Evolutionary conservation across 2,329 filamentous ascomycete species (phyloP), one percentile per base, ranked within the genome.

Genomic region (Fusarium caatingaense): DNA sequence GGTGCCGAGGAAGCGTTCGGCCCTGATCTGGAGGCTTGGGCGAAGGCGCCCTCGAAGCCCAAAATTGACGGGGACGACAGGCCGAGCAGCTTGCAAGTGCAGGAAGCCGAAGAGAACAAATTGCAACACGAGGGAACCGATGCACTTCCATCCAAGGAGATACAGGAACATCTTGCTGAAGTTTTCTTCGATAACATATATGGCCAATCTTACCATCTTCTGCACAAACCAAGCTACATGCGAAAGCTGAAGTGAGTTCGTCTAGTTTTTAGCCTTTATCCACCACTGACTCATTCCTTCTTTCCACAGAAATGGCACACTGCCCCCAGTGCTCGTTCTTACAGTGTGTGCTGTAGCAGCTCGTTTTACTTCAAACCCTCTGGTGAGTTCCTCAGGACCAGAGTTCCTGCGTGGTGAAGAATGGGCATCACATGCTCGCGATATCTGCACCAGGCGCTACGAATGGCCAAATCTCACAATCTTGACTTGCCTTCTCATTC

Each of bases 171-270:
- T 80, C 85, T 99, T 8, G 91, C 94, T 20, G 94, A 98, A 75
- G 90, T 98, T 1, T 99, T 97, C 78, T 99, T 98, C 76, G 95
- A 98, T 76, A 94, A 92, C 75, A 88, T 98, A 1, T 98, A 99
- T 77, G 96, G 96, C 11, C 96, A 98, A 78, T 93, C 93, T 34
- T 99, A 98, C 78, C 92, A 97, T 69, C 83, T 99, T 21, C 87
- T 99, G 12, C 96, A 99, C 81, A 98, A 98, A 78, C 95, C 96
- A 40, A 98, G 94, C 78, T 98, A 97, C 78, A 97, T 98, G 92
- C 88, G 94, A 64, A 93, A 93, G 75, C 79, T 96, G 57, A 89
- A 85, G 90, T 91, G 81, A 68, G 88, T 83, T 60, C 82, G 50
- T 21, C 28, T 25, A 28, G 21, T 8, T 28, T 37, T 32, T 12